Base-by-base conservation (phyloP, 2,329 filamentous ascomycete genomes). In the Venturiaceae sp. region DNA sequence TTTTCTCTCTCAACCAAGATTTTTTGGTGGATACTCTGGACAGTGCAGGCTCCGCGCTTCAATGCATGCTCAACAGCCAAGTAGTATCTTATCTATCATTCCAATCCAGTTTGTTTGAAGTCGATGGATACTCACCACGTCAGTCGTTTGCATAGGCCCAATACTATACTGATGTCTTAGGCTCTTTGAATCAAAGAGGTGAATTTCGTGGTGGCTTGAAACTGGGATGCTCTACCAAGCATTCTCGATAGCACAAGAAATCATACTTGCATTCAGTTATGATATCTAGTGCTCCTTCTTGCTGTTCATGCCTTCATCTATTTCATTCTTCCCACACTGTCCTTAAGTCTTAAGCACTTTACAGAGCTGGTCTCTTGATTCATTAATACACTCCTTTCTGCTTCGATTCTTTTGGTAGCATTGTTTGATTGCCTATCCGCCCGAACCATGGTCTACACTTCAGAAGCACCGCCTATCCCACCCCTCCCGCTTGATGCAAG, bases 271-370 rank as follows among this genome's bases (percentile, higher is more conserved):
- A 39, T 28, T 23, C 32, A 53, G 23, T 37, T 53, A 34, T 26
- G 30, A 53, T 53, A 37, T 34, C 34, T 23, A 34, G 30, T 23
- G 52, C 52, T 53, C 30, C 52, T 53, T 36, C 52, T 53, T 53
- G 28, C 32, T 37, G 34, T 34, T 16, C 30, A 50, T 50, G 26
- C 44, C 14, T n/a, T 50, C 26, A 50, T 50, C 44, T 50, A 50
- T 26, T 16, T 50, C 44, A 30, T 30, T 50, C 44, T 50, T 21
- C 14, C n/a, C 2, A 16, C 30, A 23, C 23, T 30, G 26, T 50
- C 44, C 30, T 28, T 30, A 50, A 30, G 26, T 50, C 44, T 50
- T 50, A 26, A n/a, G 44, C 30, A 16, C n/a, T n/a, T 28, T 50
- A 1, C 5, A 30, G 44, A 50, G 44, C 44, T 50, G 44, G 44